phyloP scores from a whole-genome alignment of 225 moss, liverwort and hornwort species.

The Sphagnum tenellum region DNA sequence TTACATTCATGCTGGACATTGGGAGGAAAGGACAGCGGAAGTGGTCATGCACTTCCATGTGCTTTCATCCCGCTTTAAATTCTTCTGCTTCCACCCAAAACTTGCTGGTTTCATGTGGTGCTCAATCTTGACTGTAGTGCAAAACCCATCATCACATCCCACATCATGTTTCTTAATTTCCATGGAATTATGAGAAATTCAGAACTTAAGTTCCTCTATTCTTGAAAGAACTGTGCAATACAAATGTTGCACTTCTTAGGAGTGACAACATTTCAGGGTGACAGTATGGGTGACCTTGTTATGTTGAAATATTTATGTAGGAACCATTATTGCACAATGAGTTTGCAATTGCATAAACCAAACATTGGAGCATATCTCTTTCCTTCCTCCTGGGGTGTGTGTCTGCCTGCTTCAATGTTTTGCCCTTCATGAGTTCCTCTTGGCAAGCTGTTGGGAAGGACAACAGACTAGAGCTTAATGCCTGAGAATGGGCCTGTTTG shows the following conservation, averaged over 20 bases:
- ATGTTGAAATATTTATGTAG: background rate
- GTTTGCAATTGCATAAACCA: no score
- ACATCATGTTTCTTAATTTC: background rate
- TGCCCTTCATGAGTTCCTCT: background rate
- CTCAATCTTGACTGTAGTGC: background rate
- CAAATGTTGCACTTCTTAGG: background rate
- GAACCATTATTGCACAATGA: no score
- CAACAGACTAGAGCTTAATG: no score
- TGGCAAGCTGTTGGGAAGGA: background rate
- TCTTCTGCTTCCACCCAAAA: constrained; percentile 40
- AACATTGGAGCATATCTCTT: no score
- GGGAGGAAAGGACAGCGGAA: constrained; percentile 40
- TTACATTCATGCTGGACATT: constrained; percentile 46
- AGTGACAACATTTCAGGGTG: background rate
- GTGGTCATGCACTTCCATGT: constrained; percentile 46
- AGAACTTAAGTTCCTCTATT: background rate
- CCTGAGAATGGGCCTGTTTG: background rate
- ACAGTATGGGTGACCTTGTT: no score
- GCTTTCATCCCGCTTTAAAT: constrained; percentile 46
- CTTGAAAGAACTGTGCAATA: no score
- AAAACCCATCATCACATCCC: background rate
- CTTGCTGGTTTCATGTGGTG: constrained; percentile 69
- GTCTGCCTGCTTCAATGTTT: background rate
- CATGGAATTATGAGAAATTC: background rate
- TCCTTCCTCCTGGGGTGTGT: background rate